Base-by-base conservation (phyloP, 345 rosid species). In the Theobroma cacao region DNA sequence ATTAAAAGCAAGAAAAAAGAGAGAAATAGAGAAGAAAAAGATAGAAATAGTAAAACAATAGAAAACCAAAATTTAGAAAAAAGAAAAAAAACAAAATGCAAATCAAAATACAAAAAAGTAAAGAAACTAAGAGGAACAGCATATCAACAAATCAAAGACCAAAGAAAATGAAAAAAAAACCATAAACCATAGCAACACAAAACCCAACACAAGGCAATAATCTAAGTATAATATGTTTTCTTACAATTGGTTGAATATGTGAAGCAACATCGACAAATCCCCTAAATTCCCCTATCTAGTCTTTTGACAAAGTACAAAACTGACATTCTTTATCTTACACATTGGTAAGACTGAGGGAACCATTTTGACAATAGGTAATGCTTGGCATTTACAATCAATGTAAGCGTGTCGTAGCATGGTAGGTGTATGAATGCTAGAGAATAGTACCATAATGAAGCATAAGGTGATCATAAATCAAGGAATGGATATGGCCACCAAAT, bases 401-500 rank as follows among this genome's bases (percentile, higher is more conserved):
- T 83, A 80, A 85, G 91, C 55, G 84, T 2, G 60, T 84, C 88
- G 43, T 88, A 90, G 76, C 92, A 89, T 60, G 93, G 94, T 50
- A 87, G n/a, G 73, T 90, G 94, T 85, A 88, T 76, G 31, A 86
- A 76, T 11, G 86, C 94, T 71, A 89, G 65, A 55, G 82, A 43
- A 75, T 85, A 69, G 80, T 90, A 91, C 94, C 94, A 91, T 43
- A 87, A 31, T 31, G 94, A 91, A 75, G 95, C 95, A 84, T 77
- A 78, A 40, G 84, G 74, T 11, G 85, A 72, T 15, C 92, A 86
- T 58, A 89, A 80, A 75, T 90, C 88, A 22, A 93, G 91, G 80
- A 90, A 93, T 63, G 93, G 90, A 77, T 89, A 91, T 17, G 95
- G 95, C 97, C 95, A 93, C 93, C 89, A 70, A 4, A 86, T 81